Evolutionary conservation across 495 filamentous ascomycete genomes (phyloP), one percentile per base, ranked within the genome.

Genomic region (Penicillium desertorum): DNA sequence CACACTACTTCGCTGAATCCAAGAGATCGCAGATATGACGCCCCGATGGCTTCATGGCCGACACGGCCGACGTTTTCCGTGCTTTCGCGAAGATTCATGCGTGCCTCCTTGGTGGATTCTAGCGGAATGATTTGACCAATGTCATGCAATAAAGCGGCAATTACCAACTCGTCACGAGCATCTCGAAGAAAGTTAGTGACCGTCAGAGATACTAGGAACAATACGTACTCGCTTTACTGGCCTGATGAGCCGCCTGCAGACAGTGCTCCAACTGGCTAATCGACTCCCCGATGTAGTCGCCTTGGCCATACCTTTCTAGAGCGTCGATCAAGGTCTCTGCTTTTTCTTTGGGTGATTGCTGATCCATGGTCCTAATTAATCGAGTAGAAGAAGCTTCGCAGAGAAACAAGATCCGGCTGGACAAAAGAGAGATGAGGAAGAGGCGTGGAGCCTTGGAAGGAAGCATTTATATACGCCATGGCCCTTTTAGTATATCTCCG

Each of bases 241-340:
- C 70, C 27, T 71, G 68, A 25, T 78, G 64, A 2, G 75, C 77
- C 17, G 71, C 71, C 60, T 80, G 77, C 6, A 80, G 61, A 45
- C 62, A 74, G 57, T 80, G 77, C 43, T 78, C 75, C 4, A 80
- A 71, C 59, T 80, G 77, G 41, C 67, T 71, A 56, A 80, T 74
- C 1, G 70, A 71, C 60, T 80, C 76, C 30, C 76, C 75, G 25
- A 78, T 73, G 45, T 71, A 73, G 36, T 71, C 70, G 0, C 64
- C 66, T 48, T 70, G 62, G 2, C 71, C 72, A 43, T 71, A 60
- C n/a, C 66, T 42, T 47, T 75, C 72, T 4, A 75, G 62, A 17
- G 69, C 51, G 19, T 17, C 29, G 17, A 74, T 45, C 0, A 75
- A 53, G 12, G 58, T 19, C 34, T 62, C 47, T 16, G 70, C 63